Evolutionary conservation across 208 protist species (phyloP), one percentile per base, ranked within the genome.

Genomic region (Acanthamoeba sp.): DNA sequence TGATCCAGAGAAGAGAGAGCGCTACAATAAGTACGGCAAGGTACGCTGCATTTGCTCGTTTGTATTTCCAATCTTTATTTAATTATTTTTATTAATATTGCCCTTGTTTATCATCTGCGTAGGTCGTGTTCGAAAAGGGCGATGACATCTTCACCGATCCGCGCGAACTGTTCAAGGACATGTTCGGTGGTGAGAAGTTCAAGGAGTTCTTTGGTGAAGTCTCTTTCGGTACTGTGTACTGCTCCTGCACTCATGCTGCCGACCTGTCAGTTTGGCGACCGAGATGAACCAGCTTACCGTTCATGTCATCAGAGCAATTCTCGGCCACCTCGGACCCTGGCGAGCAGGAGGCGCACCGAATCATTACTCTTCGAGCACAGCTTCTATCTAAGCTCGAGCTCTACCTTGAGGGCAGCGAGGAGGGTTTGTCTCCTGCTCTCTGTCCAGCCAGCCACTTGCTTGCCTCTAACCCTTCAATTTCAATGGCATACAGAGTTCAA

Each of bases 181-280:
- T 93, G 89, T 93, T 93, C 52, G 89, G 89, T 55, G 89, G 89
- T 38, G 89, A 62, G 50, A 93, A 93, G 50, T 93, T 93, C 50
- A 62, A 73, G 32, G 89, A 93, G 62, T 55, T 93, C 89, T 93
- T 93, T 50, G 89, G 89, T 24, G 89, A 93, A 24, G 66, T 93
- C 64, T 82, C 89, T 57, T 55, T 84, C 73, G 73, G 73, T 34
- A 34, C 27, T 50, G 14, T 18, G 20, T 18, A n/a, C 1, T 10
- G 48, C 48, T 52, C 48, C 12, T 20, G 48, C 27, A 55, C 7
- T 34, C 27, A 73, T 42, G 18, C n/a, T 57, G 16, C 9, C 52
- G 6, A 27, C n/a, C 14, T 36, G 40, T 88, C 27, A 7, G n/a
- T n/a, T n/a, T n/a, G n/a, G n/a, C n/a, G n/a, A n/a, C n/a, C n/a